Conservation (phyloP, 2,329 filamentous ascomycete genomes). For the Colletotrichum sp. region DNA sequence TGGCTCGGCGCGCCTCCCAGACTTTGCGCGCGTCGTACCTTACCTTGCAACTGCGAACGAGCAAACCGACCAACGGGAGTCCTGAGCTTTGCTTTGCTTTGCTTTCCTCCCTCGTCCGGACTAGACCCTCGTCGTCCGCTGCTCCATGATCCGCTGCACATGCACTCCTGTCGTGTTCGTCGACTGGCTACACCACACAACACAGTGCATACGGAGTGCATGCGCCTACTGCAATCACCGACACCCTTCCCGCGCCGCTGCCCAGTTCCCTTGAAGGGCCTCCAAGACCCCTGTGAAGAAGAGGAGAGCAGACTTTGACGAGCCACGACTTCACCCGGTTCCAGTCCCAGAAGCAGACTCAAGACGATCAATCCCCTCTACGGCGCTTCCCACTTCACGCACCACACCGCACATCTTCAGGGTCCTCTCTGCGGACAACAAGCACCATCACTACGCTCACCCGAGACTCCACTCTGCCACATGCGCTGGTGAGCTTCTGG, state of each 20-base stretch:
- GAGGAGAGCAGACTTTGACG: background rate
- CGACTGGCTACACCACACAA: slow-evolving; percentile 31
- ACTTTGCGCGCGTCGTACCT: slow-evolving; percentile 17
- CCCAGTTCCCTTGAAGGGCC: background rate
- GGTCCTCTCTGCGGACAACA: slow-evolving; percentile 11
- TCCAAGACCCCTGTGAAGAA: slow-evolving; percentile 6
- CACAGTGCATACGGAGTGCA: slow-evolving; percentile 17
- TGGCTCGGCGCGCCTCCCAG: slow-evolving; percentile 9
- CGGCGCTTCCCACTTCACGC: slow-evolving; percentile 13
- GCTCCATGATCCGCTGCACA: slow-evolving; percentile 34
- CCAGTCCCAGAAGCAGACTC: background rate
- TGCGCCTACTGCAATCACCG: slow-evolving; percentile 15
- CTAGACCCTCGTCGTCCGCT: slow-evolving; percentile 12
- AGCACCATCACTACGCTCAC: slow-evolving; percentile 1
- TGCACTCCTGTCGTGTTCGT: slow-evolving; percentile 38
- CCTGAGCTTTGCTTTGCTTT: background rate
- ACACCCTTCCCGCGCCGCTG: background rate
- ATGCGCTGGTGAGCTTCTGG: slow-evolving; percentile 19
- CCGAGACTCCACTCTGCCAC: slow-evolving; percentile 13
- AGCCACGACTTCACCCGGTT: slow-evolving; percentile 14
- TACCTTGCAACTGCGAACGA: slow-evolving; percentile 12
- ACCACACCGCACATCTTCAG: slow-evolving; percentile 22
- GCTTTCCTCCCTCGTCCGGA: slow-evolving; percentile 3
- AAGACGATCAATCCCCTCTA: background rate
- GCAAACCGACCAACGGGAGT: slow-evolving; percentile 9